These are phyloP conservation scores for Haberlea rhodopensis DNA, from an alignment of 257 asterid species.

Conservation along the genomic window DNA sequence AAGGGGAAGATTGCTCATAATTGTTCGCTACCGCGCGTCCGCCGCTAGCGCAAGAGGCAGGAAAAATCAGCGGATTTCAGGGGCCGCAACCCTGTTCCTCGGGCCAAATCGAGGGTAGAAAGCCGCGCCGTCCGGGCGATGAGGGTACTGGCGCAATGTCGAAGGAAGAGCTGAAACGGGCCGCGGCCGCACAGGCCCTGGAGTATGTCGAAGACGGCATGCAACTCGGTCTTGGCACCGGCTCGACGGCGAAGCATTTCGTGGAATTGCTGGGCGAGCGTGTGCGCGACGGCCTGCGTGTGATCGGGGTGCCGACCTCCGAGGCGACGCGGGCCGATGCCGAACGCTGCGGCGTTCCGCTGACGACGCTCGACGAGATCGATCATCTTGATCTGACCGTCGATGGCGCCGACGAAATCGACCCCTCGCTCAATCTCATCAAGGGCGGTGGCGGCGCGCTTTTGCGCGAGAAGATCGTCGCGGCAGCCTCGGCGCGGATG, in stretches of 20 bases:
- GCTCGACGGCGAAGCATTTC: slow-evolving; percentile 49
- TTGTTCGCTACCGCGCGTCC: no score
- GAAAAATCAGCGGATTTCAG: no score
- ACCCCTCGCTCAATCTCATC: slow-evolving; percentile 43
- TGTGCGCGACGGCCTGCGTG: slow-evolving; percentile 28
- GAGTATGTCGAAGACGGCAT: slow-evolving; percentile 46
- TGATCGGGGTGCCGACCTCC: slow-evolving; percentile 48
- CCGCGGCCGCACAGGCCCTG: slow-evolving; percentile 45
- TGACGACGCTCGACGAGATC: slow-evolving; percentile 35
- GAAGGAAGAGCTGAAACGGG: slow-evolving; percentile 43
- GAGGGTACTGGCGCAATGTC: no score
- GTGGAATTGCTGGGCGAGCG: slow-evolving; percentile 38
- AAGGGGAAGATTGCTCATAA: no score
- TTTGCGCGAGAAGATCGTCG: slow-evolving; percentile 46
- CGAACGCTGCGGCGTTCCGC: slow-evolving; percentile 30
- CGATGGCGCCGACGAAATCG: slow-evolving; percentile 53
- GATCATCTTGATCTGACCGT: slow-evolving; percentile 40
- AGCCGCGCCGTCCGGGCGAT: no score
- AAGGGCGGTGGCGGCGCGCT: slow-evolving; percentile 51
- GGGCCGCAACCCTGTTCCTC: no score
- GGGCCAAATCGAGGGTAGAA: no score
- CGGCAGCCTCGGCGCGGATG: slow-evolving; percentile 36
- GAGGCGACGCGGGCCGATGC: slow-evolving; percentile 37
- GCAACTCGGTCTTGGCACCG: slow-evolving; percentile 48
- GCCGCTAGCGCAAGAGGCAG: no score